Evolutionary conservation across 2,329 filamentous ascomycete genomes (phyloP), one percentile per base, ranked within the genome.

Genomic region (Emericellopsis cladophorae): DNA sequence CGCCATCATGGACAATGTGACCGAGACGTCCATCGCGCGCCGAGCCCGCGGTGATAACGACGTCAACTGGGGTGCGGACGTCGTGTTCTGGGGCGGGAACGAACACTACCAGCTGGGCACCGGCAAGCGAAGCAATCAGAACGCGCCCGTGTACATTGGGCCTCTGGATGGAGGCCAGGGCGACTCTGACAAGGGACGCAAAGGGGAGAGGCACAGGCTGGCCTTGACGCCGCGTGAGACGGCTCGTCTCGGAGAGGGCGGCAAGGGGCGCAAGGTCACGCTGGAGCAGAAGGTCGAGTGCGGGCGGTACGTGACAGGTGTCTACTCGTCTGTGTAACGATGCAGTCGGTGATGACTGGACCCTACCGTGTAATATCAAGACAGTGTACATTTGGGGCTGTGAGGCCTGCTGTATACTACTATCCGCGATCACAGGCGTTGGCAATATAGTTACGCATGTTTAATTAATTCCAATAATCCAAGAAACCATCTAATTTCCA

Each of bases 81-180:
- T 89, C 24, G 59, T 96, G 2, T 93, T 86, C 68, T 98, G 89
- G 86, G 92, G 92, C 46, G 87, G 87, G 40, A 98, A 96, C 53
- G 89, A 96, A 64, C 76, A 81, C 56, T 95, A 84, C 59, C 92
- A 98, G 62, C 74, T 98, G 22, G 92, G 92, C 11, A 95, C 84
- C 1, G 89, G 92, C 23, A 93, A 84, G 67, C 68, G 90, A 46
- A 92, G 77, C 53, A 96, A 96, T 54, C 55, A 84, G 9, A 75
- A 76, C 40, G 70, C 72, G 11, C 92, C 92, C 1, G 70, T 72
- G 2, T 90, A 95, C 55, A 87, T 95, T 40, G 76, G 78, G 26
- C 82, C 86, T 12, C 60, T 90, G 34, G 87, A 94, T 46, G 62
- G 68, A 11, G 72, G 72, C 11, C 50, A 55, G 37, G 72, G 69